Evolutionary conservation across 2,329 filamentous ascomycete genomes (phyloP), one percentile per base, ranked within the genome.

Genomic region (Pseudopyricularia cyperi): DNA sequence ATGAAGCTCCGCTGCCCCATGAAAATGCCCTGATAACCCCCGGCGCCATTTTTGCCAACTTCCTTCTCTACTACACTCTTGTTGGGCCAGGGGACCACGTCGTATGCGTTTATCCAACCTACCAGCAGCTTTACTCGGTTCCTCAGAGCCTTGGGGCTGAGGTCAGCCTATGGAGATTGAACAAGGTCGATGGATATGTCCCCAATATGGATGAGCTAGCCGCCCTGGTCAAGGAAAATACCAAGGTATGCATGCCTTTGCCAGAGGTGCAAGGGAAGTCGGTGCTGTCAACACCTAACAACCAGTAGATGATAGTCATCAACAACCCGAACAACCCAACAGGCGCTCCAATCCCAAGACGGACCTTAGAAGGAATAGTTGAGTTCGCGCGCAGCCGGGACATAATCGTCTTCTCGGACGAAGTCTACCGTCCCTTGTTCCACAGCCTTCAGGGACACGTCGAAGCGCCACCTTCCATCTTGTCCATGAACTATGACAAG

Each of bases 301-400:
- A 8, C 5, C 26, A 17, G 22, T 46, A 72, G 69, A 71, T 77
- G 67, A 74, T 77, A 50, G 66, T 74, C 14, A 62, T 73, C 61
- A 80, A 84, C 64, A 91, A 89, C 59, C 85, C 88, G 1, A 87
- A 90, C 65, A 94, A 95, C 60, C 88, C 89, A 0, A 90, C 84
- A 0, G 87, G 89, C 6, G 78, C 81, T 9, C 74, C 84, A 3
- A 81, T 89, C 17, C 79, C 82, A 0, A 46, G 63, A 73, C 1
- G 72, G 79, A 12, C 71, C 94, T 1, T 65, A 79, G 39, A 26
- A 52, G 61, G 74, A 3, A 75, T 93, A 55, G 69, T 87, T 35
- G 71, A 76, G 3, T 67, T 90, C 52, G 86, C 87, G 3, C 69
- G 72, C 52, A 68, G 76, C 35, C 75, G 79, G 35, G 72, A 75